Base-by-base conservation (phyloP, 371 early-diverging fungal species). In the Mortierella sp. region DNA sequence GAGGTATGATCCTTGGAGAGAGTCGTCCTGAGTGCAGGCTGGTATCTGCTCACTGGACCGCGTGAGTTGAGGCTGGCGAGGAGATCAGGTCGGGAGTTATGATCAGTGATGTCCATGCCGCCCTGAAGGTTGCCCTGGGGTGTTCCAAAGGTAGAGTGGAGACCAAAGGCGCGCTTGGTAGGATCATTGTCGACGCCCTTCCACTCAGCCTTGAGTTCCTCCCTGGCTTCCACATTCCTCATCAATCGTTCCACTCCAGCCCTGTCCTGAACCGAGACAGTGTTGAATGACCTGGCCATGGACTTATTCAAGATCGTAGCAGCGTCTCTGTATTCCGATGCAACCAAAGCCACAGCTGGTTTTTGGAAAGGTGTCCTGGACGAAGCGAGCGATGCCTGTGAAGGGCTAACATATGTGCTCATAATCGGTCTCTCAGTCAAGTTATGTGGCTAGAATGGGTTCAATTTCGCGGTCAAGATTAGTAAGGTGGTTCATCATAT, bases 1-100 rank as follows among this genome's bases (percentile, higher is more conserved):
- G 85, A 84, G 4, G 76, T 79, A n/a, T 79, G 85, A 58, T 84
- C 85, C 66, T 84, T 84, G 68, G 85, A 84, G n/a, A 84, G 85
- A 0, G 85, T 84, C 5, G 85, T 84, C 11, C 85, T 73, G 16
- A 84, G 40, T 10, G 85, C 85, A n/a, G 76, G 85, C 40, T 79
- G 79, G 64, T 84, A 84, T 4, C 79, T 76, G 14, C 43, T 61
- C 5, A 84, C 65, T 7, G 76, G 70, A 13, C 77, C 81, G 9
- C 81, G 81, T 0, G 77, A 41, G 34, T 73, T 73, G 45, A 81
- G 55, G 64, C 71, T 81, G 31, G 77, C 64, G 14, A 71, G 52
- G 26, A 75, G 70, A 53, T 82, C 82, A 0, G 71, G 77, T 22
- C 74, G 70, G n/a, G 73, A n/a, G 2, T 61, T 43, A 31, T 70